Evolutionary conservation across 176 grass and related monocot species (phyloP).

Genomic region (Carex myosuroides): DNA sequence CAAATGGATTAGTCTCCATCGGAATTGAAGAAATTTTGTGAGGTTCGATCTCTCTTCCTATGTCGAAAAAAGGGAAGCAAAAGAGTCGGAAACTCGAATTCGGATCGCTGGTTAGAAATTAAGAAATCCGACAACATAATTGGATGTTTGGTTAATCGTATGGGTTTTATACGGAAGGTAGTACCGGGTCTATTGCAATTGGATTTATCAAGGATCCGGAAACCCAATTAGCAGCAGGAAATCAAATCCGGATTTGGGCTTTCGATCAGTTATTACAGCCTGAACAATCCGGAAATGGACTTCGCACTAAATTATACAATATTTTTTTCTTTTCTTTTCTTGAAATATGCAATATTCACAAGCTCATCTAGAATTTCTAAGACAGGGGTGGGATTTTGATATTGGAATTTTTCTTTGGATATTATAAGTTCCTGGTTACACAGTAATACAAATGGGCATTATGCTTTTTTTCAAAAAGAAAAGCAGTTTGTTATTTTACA

Average conservation of each 20-base stretch:
- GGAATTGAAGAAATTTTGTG: constrained; percentile 29
- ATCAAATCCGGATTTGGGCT: not conserved
- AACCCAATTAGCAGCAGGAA: not conserved
- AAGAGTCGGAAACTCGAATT: constrained; percentile 20
- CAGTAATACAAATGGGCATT: too few species aligned
- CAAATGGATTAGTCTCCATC: constrained; percentile 30
- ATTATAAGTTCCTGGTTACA: too few species aligned
- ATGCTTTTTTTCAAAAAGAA: too few species aligned
- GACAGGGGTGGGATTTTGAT: too few species aligned
- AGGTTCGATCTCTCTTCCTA: constrained; percentile 22
- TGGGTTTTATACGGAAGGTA: not conserved
- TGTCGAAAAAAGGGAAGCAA: constrained; percentile 13
- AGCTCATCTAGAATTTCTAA: not conserved
- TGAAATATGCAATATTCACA: not conserved
- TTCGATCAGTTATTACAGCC: too few species aligned
- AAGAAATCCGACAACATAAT: not conserved
- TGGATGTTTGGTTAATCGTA: not conserved
- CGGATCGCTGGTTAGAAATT: not conserved
- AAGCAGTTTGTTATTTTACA: not conserved
- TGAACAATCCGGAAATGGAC: not conserved
- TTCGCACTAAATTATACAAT: not conserved
- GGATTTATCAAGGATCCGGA: not conserved
- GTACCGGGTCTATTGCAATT: not conserved
- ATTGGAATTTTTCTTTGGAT: too few species aligned
- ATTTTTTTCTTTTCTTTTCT: not conserved